phyloP scores from a whole-genome alignment of 2,329 filamentous ascomycete species.

The Beauveria varroae region DNA sequence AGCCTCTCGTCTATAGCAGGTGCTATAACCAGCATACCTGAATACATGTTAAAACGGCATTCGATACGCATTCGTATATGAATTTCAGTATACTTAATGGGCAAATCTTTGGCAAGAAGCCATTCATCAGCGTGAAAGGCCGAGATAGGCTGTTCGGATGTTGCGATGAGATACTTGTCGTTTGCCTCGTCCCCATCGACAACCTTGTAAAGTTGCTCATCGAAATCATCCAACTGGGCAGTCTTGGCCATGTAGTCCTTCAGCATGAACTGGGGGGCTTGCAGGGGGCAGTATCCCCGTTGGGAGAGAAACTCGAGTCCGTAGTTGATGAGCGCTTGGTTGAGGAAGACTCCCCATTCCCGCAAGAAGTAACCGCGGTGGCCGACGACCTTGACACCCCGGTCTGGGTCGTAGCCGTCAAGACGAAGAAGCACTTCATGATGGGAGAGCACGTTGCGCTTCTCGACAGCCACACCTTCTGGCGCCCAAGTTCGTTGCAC shows the following conservation, averaged over 20 bases:
- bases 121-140: constrained; percentile 91
- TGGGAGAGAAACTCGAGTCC: constrained; percentile 80
- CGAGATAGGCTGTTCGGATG: constrained; percentile 90
- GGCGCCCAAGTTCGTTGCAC: constrained; percentile 74
- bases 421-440: constrained; percentile 86
- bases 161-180: constrained; percentile 75
- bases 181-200: constrained; percentile 77
- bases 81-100: constrained; percentile 58
- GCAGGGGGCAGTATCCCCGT: constrained; percentile 74
- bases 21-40: constrained; percentile 89
- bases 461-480: constrained; percentile 64
- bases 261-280: constrained; percentile 90
- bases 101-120: constrained; percentile 76
- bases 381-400: constrained; percentile 88
- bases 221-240: constrained; percentile 92
- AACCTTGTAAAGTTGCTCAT: constrained; percentile 97
- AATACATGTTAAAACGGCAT: constrained; percentile 19
- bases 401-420: constrained; percentile 87
- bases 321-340: constrained; percentile 92
- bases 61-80: neutral
- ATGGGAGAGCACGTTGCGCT: constrained; percentile 75
- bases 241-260: constrained; percentile 97
- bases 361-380: constrained; percentile 91
- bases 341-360: constrained; percentile 83
- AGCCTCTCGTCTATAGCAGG: constrained; percentile 93